Evolutionary conservation across 1,284 basidiomycete genomes (phyloP).

Genomic region (Pyrrhoderma noxium): DNA sequence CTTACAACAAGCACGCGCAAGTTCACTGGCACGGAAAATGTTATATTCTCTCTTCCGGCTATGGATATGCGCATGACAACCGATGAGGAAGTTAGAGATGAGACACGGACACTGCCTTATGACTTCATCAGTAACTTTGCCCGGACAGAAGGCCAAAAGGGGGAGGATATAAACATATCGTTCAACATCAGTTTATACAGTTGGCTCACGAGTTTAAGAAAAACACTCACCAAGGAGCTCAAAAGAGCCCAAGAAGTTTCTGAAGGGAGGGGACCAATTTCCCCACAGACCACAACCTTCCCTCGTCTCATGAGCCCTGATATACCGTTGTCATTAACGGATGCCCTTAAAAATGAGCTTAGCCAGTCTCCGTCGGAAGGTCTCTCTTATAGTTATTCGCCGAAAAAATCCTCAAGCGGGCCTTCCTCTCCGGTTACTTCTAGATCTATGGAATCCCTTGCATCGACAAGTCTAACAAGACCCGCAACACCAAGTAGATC

Average conservation of each 20-base stretch:
- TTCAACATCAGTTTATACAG: constrained; percentile 74
- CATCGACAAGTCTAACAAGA: no score
- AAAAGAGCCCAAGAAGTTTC: constrained; percentile 56
- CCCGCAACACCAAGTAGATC: no score
- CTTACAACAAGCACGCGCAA: constrained; percentile 18
- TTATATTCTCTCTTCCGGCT: constrained; percentile 68
- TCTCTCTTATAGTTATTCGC: constrained; percentile 4
- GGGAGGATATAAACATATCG: constrained; percentile 74
- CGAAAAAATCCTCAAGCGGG: neutral
- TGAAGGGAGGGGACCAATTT: constrained; percentile 38
- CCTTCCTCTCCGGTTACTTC: constrained; percentile 12
- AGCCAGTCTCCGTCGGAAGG: constrained; percentile 9
- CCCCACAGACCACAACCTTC: constrained; percentile 27
- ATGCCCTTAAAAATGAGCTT: constrained; percentile 1
- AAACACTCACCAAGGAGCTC: constrained; percentile 67
- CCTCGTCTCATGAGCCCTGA: constrained; percentile 20
- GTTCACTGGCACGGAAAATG: constrained; percentile 60
- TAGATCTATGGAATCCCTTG: constrained; percentile 2
- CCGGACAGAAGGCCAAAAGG: constrained; percentile 42
- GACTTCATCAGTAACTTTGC: constrained; percentile 69
- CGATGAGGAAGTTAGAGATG: constrained; percentile 43
- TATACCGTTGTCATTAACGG: constrained; percentile 5
- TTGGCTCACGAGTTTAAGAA: constrained; percentile 69
- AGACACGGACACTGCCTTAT: constrained; percentile 44
- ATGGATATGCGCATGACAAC: constrained; percentile 75